Conservation (phyloP, 768 basidiomycete genomes). For the Collybiopsis confluens region DNA sequence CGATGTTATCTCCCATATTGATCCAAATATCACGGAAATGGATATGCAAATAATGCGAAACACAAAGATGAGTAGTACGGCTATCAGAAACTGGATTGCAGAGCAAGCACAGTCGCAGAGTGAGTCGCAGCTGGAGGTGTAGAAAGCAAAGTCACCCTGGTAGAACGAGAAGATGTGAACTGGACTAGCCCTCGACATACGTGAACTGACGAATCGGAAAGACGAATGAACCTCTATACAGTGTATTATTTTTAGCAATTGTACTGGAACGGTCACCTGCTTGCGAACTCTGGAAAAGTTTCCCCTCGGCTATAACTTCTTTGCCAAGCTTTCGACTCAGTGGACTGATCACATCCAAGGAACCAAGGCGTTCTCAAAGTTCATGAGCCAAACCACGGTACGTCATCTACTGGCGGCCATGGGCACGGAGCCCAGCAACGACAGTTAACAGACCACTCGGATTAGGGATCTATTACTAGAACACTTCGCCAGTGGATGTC, state of each 20-base stretch:
- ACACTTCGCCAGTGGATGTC: too few species aligned
- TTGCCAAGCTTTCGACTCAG: too few species aligned
- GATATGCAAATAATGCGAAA: constrained; percentile 68
- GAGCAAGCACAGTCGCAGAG: constrained; percentile 10
- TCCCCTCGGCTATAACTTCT: too few species aligned
- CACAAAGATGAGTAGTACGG: constrained; percentile 93
- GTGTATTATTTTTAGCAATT: background rate
- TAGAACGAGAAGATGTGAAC: constrained; percentile 4
- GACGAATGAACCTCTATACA: background rate
- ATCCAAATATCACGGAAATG: constrained; percentile 52
- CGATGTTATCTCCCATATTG: constrained; percentile 79
- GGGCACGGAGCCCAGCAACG: too few species aligned
- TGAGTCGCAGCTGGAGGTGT: constrained; percentile 10
- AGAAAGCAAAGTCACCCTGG: background rate
- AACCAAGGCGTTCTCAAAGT: too few species aligned
- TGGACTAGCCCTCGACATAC: background rate
- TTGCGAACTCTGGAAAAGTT: too few species aligned
- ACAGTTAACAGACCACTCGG: too few species aligned
- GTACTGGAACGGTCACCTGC: background rate
- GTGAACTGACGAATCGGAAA: background rate
- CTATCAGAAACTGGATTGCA: constrained; percentile 85
- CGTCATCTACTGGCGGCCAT: too few species aligned
- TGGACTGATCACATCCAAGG: too few species aligned
- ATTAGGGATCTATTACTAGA: too few species aligned
- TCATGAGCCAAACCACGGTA: too few species aligned